Percentiles rank a stretch among this genome's conserved stretches.
Conservation (phyloP, 768 basidiomycete species). For the Termitomyces sp. region DNA sequence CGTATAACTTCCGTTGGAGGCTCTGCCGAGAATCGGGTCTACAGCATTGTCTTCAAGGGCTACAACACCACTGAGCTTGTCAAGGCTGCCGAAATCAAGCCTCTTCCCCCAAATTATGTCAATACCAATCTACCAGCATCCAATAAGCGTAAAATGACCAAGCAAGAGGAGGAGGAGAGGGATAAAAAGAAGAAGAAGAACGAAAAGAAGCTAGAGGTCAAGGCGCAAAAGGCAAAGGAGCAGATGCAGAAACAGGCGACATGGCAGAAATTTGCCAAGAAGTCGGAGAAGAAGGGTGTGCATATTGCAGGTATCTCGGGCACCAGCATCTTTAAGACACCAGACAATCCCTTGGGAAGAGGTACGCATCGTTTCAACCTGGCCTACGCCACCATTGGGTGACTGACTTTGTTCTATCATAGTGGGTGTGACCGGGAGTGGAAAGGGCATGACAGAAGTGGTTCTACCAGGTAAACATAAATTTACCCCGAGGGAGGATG, state of each 20-base stretch:
- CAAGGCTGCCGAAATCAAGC: conserved; percentile 64
- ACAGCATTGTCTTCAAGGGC: conserved; percentile 86
- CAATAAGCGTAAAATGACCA: conserved; percentile 73
- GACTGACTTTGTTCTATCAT: conserved; percentile 18
- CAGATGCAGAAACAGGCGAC: conserved; percentile 77
- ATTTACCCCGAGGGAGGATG: conserved; percentile 50
- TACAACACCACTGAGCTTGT: conserved; percentile 90
- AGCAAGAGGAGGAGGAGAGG: conserved; percentile 81
- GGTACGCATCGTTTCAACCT: conserved; percentile 42
- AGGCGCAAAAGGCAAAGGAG: conserved; percentile 84
- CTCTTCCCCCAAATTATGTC: conserved; percentile 55
- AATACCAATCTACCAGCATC: conserved; percentile 35
- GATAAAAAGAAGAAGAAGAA: conserved; percentile 93
- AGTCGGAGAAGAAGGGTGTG: conserved; percentile 88
- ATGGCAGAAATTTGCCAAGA: conserved; percentile 96
- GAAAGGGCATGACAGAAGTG: conserved; percentile 83
- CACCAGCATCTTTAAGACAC: conserved; percentile 92
- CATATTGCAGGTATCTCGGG: conserved; percentile 86
- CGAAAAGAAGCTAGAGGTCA: conserved; percentile 84
- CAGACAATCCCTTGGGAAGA: conserved; percentile 83
- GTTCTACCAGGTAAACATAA: conserved; percentile 70
- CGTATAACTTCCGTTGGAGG: conserved; percentile 83
- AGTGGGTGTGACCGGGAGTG: conserved; percentile 92
- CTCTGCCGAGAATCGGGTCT: conserved; percentile 74
- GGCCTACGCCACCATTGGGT: conserved; percentile 3